These are phyloP conservation scores for Starmerella bombicola DNA, from an alignment of 805 yeast species.

Conservation along the genomic window DNA sequence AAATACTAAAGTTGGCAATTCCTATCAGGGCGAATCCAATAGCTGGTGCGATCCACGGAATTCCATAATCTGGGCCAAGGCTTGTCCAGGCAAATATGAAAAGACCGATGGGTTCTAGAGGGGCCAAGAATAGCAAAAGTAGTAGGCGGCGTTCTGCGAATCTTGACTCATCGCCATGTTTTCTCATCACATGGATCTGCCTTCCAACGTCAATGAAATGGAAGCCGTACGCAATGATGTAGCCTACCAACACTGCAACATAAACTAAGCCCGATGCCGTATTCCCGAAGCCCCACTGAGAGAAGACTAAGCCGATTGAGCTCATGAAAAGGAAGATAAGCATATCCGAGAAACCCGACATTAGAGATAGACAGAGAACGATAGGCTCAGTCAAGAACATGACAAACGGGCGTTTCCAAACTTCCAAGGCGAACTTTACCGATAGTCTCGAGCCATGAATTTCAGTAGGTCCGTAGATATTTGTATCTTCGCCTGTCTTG, in stretches of 20 bases:
- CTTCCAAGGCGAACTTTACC: neutral
- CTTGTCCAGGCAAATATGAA: conserved; percentile 36
- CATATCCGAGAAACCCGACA: conserved; percentile 35
- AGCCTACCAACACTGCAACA: conserved; percentile 30
- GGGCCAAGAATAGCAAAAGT: conserved; percentile 31
- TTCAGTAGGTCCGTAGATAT: conserved; percentile 32
- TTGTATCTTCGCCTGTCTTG: conserved; percentile 28
- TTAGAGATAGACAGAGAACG: conserved; percentile 31
- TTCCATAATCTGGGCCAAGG: conserved; percentile 28
- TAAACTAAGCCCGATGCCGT: conserved; percentile 29
- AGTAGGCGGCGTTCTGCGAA: conserved; percentile 21
- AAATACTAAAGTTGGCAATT: conserved; percentile 33
- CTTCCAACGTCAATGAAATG: conserved; percentile 31
- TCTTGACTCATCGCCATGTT: conserved; percentile 23
- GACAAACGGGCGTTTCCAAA: conserved; percentile 33
- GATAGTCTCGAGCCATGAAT: conserved; percentile 19
- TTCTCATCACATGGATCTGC: conserved; percentile 26
- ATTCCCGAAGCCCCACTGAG: conserved; percentile 31
- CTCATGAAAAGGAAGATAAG: conserved; percentile 34
- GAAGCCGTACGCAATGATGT: conserved; percentile 30
- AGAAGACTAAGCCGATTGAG: conserved; percentile 29
- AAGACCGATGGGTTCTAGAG: conserved; percentile 32
- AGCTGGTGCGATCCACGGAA: conserved; percentile 35
- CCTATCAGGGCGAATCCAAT: conserved; percentile 31
- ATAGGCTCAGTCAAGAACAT: conserved; percentile 34